These are phyloP conservation scores for Sporothrix pallida DNA, from an alignment of 2,329 filamentous ascomycete species.

Conservation along the genomic window DNA sequence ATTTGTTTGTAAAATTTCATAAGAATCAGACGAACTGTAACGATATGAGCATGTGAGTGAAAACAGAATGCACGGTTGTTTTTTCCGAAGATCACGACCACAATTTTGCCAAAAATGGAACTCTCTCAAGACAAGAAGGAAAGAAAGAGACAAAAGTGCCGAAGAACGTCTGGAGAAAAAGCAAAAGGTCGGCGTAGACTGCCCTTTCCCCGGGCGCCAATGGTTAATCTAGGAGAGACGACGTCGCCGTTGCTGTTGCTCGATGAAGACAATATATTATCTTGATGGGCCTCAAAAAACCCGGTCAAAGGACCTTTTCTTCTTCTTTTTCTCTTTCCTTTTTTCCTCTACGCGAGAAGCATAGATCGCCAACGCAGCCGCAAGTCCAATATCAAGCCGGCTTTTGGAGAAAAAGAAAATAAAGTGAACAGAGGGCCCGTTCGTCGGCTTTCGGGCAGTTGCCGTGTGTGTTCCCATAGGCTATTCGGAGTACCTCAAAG, in stretches of 20 bases:
- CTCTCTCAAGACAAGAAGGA: neutral
- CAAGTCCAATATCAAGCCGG: conserved; percentile 11
- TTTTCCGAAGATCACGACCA: neutral
- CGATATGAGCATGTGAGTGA: neutral
- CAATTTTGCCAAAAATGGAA: neutral
- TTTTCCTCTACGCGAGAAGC: neutral
- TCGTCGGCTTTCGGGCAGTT: conserved; percentile 12
- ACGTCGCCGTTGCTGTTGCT: neutral
- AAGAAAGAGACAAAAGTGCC: conserved; percentile 10
- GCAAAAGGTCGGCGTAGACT: neutral
- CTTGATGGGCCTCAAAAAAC: neutral
- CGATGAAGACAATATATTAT: neutral
- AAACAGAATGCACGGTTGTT: neutral
- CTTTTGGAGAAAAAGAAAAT: neutral
- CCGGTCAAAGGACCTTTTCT: conserved; percentile 20
- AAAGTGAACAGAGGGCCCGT: conserved; percentile 19
- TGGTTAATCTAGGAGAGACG: neutral
- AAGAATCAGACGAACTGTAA: conserved; percentile 2
- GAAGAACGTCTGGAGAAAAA: neutral
- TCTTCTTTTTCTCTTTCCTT: neutral
- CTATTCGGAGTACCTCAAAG: neutral
- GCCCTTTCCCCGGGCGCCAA: conserved; percentile 5
- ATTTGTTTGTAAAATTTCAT: neutral
- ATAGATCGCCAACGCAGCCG: conserved; percentile 19
- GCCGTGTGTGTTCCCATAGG: neutral